These are phyloP conservation scores for Kappamyces sp. DNA, from an alignment of 192 early-diverging fungal species.

Conservation along the genomic window DNA sequence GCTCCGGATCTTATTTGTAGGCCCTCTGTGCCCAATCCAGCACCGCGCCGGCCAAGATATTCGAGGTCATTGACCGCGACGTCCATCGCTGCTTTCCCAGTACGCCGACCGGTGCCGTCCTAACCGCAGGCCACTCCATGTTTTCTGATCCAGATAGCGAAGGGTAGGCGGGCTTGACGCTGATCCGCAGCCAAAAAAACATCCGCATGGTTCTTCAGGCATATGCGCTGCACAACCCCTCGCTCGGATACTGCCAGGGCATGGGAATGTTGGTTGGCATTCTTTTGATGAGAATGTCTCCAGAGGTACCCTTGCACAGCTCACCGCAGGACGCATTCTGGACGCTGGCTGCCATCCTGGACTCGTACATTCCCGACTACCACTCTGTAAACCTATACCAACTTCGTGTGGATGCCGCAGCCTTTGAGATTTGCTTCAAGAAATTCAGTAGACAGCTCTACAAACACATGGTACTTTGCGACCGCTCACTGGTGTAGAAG, in stretches of 20 bases:
- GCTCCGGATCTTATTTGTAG: too few species aligned
- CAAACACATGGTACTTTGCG: constrained; percentile 6
- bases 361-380: constrained; percentile 70
- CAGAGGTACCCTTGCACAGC: constrained; percentile 30
- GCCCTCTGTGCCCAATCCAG: not conserved
- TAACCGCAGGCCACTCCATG: constrained; percentile 58
- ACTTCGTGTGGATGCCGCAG: constrained; percentile 71
- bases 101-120: constrained; percentile 4
- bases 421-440: constrained; percentile 68
- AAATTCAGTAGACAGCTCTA: constrained; percentile 2
- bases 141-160: constrained; percentile 62
- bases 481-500: constrained; percentile 40
- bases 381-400: constrained; percentile 67
- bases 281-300: constrained; percentile 79
- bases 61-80: constrained; percentile 87
- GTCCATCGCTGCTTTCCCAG: constrained; percentile 79
- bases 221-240: constrained; percentile 80
- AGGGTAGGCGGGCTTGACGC: constrained; percentile 21
- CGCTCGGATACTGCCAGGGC: constrained; percentile 92
- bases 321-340: constrained; percentile 73
- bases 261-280: constrained; percentile 90
- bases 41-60: constrained; percentile 52
- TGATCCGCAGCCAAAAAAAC: constrained; percentile 56
- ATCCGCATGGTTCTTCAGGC: constrained; percentile 73
- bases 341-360: constrained; percentile 70